phyloP scores from a whole-genome alignment of 148 eudicot genomes.

The Rhododendron ferrugineum region DNA sequence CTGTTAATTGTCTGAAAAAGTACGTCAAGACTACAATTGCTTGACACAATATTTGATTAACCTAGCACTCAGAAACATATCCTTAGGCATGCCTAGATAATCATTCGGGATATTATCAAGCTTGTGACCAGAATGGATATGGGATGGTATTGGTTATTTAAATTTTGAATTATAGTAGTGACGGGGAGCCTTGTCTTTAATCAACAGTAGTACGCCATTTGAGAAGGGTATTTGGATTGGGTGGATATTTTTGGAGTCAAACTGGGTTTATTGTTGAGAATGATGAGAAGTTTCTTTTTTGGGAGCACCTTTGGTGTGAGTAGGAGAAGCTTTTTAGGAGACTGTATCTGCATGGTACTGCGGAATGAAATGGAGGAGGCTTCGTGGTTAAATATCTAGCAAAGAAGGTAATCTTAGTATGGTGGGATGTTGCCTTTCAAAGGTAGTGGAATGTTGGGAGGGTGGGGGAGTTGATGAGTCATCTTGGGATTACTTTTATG shows the following conservation, averaged over 20 bases:
- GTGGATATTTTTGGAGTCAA: background rate
- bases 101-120: background rate
- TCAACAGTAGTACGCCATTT: too few relatives aligned
- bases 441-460: background rate
- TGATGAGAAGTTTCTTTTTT: background rate
- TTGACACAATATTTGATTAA: too few relatives aligned
- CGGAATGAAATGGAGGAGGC: background rate
- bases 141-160: background rate
- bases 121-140: background rate
- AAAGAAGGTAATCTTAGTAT: background rate
- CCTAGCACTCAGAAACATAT: background rate
- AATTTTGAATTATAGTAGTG: background rate
- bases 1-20: background rate
- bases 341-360: background rate
- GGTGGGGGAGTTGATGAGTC: background rate
- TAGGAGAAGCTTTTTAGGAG: background rate
- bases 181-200: background rate
- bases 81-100: background rate
- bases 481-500: background rate
- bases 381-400: background rate
- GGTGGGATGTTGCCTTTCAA: background rate
- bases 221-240: background rate
- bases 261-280: background rate
- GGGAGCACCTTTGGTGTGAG: background rate
- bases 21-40: background rate